Percentiles rank a stretch among this genome's conserved stretches.
These are phyloP conservation scores for Pseudopithomyces maydicus DNA, from an alignment of 2,329 filamentous ascomycete species.

Conservation along the genomic window DNA sequence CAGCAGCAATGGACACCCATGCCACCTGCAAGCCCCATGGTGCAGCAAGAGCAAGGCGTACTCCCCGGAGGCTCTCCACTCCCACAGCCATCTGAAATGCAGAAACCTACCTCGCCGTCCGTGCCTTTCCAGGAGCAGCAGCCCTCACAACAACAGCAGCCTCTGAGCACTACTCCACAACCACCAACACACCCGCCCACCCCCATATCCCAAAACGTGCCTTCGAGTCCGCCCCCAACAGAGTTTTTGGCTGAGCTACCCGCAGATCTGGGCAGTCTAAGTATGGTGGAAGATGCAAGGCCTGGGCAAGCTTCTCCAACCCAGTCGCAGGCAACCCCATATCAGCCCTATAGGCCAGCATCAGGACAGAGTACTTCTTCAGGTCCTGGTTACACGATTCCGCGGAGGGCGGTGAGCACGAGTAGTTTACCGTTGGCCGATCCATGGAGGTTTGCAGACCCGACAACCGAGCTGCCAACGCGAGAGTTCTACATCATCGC, in stretches of 20 bases:
- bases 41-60: constrained; percentile 16
- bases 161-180: constrained; percentile 7
- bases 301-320: constrained; percentile 9
- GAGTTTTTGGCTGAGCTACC: constrained; percentile 43
- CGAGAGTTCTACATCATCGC: constrained; percentile 43
- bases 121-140: constrained; percentile 15
- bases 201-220: constrained; percentile 13
- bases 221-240: constrained; percentile 17
- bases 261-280: constrained; percentile 36
- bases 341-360: constrained; percentile 36
- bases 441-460: constrained; percentile 42
- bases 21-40: constrained; percentile 20
- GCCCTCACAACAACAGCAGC: constrained; percentile 13
- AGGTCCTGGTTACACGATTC: constrained; percentile 28
- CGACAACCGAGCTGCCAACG: constrained; percentile 37
- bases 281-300: constrained; percentile 21
- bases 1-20: constrained; percentile 28
- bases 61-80: constrained; percentile 25
- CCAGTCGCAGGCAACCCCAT: constrained; percentile 17
- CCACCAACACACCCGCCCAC: constrained; percentile 18
- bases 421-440: constrained; percentile 35
- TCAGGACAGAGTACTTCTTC: constrained; percentile 20
- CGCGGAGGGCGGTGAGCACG: constrained; percentile 34
- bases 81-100: constrained; percentile 15
- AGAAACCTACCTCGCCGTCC: constrained; percentile 16